A percentile compares a stretch with the other conserved stretches of the same genome.
Evolutionary conservation across 2,329 filamentous ascomycete genomes (phyloP).

Genomic region (Penicillium sp.): DNA sequence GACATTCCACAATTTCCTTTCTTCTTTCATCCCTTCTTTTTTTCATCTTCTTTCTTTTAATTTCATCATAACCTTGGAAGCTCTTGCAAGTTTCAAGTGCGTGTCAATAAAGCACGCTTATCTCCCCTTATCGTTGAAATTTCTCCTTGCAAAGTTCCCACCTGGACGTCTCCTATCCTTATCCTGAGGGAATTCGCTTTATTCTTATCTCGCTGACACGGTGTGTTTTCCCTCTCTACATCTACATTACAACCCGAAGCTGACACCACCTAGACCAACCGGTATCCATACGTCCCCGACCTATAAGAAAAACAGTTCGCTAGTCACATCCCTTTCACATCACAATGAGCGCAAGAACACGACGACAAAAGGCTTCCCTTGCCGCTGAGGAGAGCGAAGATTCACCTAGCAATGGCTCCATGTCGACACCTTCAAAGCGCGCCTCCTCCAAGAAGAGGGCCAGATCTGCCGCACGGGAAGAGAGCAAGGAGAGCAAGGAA

Average conservation of each 20-base stretch:
- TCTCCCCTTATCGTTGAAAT: not conserved
- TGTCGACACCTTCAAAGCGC: constrained; percentile 32
- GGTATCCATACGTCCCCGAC: not conserved
- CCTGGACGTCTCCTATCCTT: constrained; percentile 3
- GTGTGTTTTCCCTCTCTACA: not conserved
- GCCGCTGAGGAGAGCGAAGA: constrained; percentile 35
- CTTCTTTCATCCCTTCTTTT: not conserved
- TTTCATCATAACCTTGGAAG: not conserved
- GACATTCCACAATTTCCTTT: constrained; percentile 7
- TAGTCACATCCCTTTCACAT: not conserved
- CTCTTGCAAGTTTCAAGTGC: not conserved
- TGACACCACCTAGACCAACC: not conserved
- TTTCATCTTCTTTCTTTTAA: not conserved
- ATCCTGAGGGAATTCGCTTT: not conserved
- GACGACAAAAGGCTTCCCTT: constrained; percentile 41
- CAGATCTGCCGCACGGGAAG: constrained; percentile 28
- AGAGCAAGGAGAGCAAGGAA: constrained; percentile 59
- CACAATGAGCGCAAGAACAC: constrained; percentile 41
- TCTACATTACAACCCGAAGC: not conserved
- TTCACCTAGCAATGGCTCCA: constrained; percentile 32
- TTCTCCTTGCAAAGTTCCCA: not conserved
- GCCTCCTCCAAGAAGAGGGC: constrained; percentile 31
- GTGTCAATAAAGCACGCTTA: not conserved
- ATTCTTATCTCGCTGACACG: constrained; percentile 6
- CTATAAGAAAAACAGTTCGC: not conserved